Evolutionary conservation across 2,329 filamentous ascomycete genomes (phyloP), one percentile per base, ranked within the genome.

Genomic region (Diaporthe sp.): DNA sequence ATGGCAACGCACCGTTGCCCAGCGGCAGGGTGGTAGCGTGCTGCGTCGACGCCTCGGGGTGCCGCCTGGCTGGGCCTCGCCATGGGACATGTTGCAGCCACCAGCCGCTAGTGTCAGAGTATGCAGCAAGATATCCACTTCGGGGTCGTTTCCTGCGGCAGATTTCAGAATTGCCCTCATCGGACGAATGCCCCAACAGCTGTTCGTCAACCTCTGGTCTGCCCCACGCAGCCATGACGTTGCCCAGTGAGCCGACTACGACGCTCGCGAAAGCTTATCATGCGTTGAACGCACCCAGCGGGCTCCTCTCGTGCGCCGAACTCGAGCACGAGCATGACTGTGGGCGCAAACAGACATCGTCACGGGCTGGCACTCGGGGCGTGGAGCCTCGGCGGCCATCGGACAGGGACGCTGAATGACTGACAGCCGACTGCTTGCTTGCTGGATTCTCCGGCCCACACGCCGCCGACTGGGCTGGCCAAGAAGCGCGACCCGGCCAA

Each of bases 71-170:
- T 70, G 65, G 46, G 65, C 17, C 65, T 55, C 46, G 65, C 65
- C 71, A 55, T 44, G 34, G 44, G 28, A 31, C 51, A 15, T 67
- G 68, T 61, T 67, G 67, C 68, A 75, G 46, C 57, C 46, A 72
- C 60, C 37, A 58, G 57, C 58, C 71, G 44, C 61, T 75, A 72
- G 74, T 65, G 68, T 75, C 68, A 72, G 58, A 75, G 70, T 55
- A 42, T 72, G 58, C 57, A 72, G 68, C 71, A 55, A 37, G 49
- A 65, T 65, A 62, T 57, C 71, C 58, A 73, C 71, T 73, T 34
- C 55, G 34, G 71, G 71, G 51, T 73, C 46, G 71, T 65, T 55
- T 73, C 68, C 55, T 73, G 58, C 71, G 71, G 58, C 71, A 73
- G 58, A 73, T 57, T 61, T 55, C 71, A 65, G 58, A 44, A 55